phyloP scores from a whole-genome alignment of 2,329 filamentous ascomycete species.

The Nothomitra cinnamomea region DNA sequence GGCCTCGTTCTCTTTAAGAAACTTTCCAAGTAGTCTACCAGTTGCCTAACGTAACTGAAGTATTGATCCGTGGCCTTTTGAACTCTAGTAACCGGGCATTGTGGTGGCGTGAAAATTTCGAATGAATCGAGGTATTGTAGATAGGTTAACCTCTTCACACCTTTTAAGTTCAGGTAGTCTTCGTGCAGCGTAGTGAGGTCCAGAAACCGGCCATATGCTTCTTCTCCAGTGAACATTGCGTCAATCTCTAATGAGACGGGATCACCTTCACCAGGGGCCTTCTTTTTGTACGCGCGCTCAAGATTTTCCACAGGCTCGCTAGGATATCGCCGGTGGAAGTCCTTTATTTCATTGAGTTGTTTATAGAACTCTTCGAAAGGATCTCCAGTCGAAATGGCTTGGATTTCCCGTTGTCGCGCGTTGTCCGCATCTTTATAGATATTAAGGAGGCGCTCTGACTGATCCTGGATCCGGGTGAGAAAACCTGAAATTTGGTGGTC shows the following conservation, averaged over 20 bases:
- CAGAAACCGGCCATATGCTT: slow-evolving; percentile 82
- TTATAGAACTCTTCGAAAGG: slow-evolving; percentile 84
- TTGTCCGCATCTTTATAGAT: slow-evolving; percentile 73
- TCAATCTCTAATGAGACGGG: slow-evolving; percentile 55
- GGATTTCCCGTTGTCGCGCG: slow-evolving; percentile 59
- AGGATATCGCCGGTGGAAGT: slow-evolving; percentile 79
- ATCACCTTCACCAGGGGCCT: slow-evolving; percentile 45
- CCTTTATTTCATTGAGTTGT: slow-evolving; percentile 62
- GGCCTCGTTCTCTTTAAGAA: slow-evolving; percentile 77
- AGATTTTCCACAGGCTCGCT: slow-evolving; percentile 92
- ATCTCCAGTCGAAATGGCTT: slow-evolving; percentile 68
- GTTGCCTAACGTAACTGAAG: slow-evolving; percentile 68
- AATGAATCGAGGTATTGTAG: slow-evolving; percentile 86
- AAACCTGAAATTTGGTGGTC: slow-evolving; percentile 87
- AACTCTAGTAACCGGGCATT: slow-evolving; percentile 54
- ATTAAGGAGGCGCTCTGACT: slow-evolving; percentile 62
- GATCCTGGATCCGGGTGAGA: slow-evolving; percentile 69
- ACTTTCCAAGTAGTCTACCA: slow-evolving; percentile 69
- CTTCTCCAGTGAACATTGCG: slow-evolving; percentile 87
- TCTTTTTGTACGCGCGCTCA: slow-evolving; percentile 75
- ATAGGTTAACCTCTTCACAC: slow-evolving; percentile 71
- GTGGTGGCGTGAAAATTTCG: slow-evolving; percentile 64
- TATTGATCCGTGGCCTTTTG: slow-evolving; percentile 90
- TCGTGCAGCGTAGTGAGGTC: slow-evolving; percentile 77
- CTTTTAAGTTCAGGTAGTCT: slow-evolving; percentile 74